Base-by-base conservation (phyloP, 257 asterid species). In the Penstemon barbatus region DNA sequence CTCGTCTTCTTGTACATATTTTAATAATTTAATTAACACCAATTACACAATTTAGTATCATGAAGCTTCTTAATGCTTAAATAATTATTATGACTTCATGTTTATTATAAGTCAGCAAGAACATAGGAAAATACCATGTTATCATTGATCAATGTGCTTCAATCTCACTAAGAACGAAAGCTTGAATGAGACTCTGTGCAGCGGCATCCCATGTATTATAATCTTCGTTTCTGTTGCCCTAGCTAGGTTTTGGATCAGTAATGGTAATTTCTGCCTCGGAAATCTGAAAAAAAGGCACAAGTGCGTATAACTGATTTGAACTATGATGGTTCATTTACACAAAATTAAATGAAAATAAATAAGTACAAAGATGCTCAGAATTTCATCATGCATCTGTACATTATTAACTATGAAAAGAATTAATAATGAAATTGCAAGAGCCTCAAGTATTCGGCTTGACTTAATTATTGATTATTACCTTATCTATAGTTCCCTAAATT, bases 171-270 rank as follows among this genome's bases (percentile, higher is more conserved):
- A 83, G 80, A 44, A 93, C 98, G 63, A 93, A 93, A 25, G 98
- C 98, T 78, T 93, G 97, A 75, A 93, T 84, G 60, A 93, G 96
- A 82, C 96, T 88, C 67, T 93, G 96, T 57, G 99, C 99, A 71
- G 99, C 99, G 99, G 99, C 11, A 95, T 83, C 75, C 99, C 99
- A 11, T 93, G 87, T 78, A 93, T 90, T 67, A 79, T 83, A 67
- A 93, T 88, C 75, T 79, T 65, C 11, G 94, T 84, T 79, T 93
- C 96, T 12, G 81, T 58, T 44, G 91, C 90, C 66, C n/a, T n/a
- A n/a, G n/a, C 97, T 95, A 52, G 95, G 91, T 78, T 86, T 82
- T 7, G 95, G 71, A 69, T 92, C 94, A 18, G 80, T 82, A 45
- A 92, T 85, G 75, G 78, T 88, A 41, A 92, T 68, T 74, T 86